Percentiles rank a stretch among this genome's conserved stretches.
phyloP scores from a whole-genome alignment of 73 alveolate genomes.

The Tetrahymena elliotti region DNA sequence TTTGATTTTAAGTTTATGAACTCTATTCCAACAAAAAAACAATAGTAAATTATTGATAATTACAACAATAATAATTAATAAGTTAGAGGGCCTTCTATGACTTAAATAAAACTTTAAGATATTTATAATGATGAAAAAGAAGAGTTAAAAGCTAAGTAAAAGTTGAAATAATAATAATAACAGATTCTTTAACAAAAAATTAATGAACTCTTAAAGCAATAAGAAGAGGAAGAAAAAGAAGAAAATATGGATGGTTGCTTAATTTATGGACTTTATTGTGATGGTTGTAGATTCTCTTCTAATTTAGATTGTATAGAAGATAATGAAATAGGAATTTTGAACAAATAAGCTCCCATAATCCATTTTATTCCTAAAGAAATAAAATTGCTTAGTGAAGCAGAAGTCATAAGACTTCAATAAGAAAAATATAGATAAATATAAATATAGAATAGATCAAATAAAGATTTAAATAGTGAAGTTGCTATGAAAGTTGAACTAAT shows the following conservation, averaged over 20 bases:
- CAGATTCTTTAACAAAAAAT: neutral
- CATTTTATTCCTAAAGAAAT: slow-evolving; percentile 72
- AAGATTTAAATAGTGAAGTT: neutral
- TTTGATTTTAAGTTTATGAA: slow-evolving; percentile 74
- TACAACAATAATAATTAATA: neutral
- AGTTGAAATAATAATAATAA: neutral
- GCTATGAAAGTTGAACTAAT: neutral
- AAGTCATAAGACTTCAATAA: neutral
- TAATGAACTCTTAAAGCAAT: neutral
- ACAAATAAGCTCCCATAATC: slow-evolving; percentile 78
- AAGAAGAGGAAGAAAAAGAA: neutral
- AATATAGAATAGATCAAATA: neutral
- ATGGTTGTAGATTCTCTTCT: slow-evolving; percentile 92
- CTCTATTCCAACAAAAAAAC: slow-evolving; percentile 7
- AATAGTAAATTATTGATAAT: neutral
- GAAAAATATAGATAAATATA: neutral
- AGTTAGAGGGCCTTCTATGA: neutral
- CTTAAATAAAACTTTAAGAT: neutral
- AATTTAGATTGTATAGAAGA: slow-evolving; percentile 63
- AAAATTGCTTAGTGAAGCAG: neutral
- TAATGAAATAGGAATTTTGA: slow-evolving; percentile 73
- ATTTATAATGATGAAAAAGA: neutral
- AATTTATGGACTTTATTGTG: slow-evolving; percentile 87
- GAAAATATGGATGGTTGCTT: slow-evolving; percentile 60
- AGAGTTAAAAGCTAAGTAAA: neutral